A percentile compares a stretch with the other conserved stretches of the same genome.
phyloP scores from a whole-genome alignment of 1,139 yeast genomes.

The Wickerhamiella infanticola region DNA sequence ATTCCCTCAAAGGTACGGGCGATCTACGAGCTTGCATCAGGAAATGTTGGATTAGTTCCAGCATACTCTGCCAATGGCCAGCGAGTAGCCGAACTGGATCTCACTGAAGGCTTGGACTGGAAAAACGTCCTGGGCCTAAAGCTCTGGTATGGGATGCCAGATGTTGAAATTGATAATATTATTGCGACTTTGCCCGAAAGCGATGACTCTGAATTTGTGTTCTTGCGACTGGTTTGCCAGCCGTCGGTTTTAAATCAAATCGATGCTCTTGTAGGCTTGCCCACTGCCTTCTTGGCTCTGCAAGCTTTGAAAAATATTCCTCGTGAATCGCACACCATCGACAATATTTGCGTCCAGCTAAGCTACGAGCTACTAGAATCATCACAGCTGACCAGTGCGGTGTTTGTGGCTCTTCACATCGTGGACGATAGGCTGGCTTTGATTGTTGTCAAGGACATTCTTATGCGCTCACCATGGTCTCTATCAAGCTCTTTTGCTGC shows the following conservation, averaged over 20 bases:
- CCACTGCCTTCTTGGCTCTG: constrained; percentile 10
- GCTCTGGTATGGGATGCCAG: constrained; percentile 34
- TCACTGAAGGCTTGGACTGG: constrained; percentile 47
- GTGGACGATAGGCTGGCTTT: constrained; percentile 16
- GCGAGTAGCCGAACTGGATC: constrained; percentile 19
- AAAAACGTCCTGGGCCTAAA: constrained; percentile 40
- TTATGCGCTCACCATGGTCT: constrained; percentile 28
- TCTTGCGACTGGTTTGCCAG: constrained; percentile 8
- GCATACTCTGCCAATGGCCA: constrained; percentile 1
- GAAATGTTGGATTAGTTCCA: constrained; percentile 22
- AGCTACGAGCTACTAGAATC: constrained; percentile 5
- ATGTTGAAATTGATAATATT: constrained; percentile 2
- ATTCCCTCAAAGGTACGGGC: constrained; percentile 42
- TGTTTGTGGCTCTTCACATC: constrained; percentile 13
- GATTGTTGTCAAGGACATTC: constrained; percentile 32
- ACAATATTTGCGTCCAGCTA: constrained; percentile 6
- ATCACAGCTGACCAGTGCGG: constrained; percentile 7
- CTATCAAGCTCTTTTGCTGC: constrained; percentile 3
- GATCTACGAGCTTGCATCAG: constrained; percentile 51
- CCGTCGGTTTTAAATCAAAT: constrained; percentile 5
- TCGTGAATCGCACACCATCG: constrained; percentile 3
- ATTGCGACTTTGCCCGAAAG: constrained; percentile 10
- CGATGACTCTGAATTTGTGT: constrained; percentile 7
- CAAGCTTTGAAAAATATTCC: constrained; percentile 8
- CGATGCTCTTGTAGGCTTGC: constrained; percentile 5